Conservation (phyloP, 371 early-diverging fungal genomes). For the Fennellomyces sp. region DNA sequence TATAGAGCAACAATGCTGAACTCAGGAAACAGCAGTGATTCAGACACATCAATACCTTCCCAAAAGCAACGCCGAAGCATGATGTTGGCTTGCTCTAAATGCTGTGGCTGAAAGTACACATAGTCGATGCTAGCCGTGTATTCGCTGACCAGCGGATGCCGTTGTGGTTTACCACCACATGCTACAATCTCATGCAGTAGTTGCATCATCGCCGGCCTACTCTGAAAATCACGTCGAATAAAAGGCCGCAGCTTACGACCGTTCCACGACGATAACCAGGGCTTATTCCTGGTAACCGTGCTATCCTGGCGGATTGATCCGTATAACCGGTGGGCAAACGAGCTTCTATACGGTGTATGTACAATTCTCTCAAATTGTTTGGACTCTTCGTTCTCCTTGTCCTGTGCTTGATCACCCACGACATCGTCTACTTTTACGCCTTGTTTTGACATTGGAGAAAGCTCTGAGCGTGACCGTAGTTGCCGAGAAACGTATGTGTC, state of each 20-base stretch:
- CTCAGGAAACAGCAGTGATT: conserved; percentile 85
- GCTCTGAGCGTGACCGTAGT: conserved; percentile 27
- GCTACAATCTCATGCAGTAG: conserved; percentile 50
- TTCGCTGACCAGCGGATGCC: conserved; percentile 16
- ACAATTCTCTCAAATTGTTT: conserved; percentile 25
- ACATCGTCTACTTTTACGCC: too few relatives aligned
- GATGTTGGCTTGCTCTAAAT: conserved; percentile 79
- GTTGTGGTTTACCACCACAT: conserved; percentile 16
- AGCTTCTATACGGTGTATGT: conserved; percentile 64
- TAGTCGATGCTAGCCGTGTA: conserved; percentile 71
- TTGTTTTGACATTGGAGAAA: conserved; percentile 41
- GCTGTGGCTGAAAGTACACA: conserved; percentile 75
- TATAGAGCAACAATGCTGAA: conserved; percentile 88
- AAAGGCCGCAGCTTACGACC: conserved; percentile 69
- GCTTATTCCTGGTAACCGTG: conserved; percentile 58
- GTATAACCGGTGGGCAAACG: conserved; percentile 75
- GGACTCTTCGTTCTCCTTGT: background rate
- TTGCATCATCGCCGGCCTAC: conserved; percentile 47
- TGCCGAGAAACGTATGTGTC: conserved; percentile 53
- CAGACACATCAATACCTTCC: conserved; percentile 93
- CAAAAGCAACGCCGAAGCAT: conserved; percentile 84
- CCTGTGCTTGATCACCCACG: background rate
- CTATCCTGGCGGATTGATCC: conserved; percentile 61
- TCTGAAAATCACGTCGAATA: conserved; percentile 71
- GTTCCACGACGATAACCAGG: conserved; percentile 65